Evolutionary conservation across 345 rosid species (phyloP).

Genomic region (Crucihimalaya himalaica): DNA sequence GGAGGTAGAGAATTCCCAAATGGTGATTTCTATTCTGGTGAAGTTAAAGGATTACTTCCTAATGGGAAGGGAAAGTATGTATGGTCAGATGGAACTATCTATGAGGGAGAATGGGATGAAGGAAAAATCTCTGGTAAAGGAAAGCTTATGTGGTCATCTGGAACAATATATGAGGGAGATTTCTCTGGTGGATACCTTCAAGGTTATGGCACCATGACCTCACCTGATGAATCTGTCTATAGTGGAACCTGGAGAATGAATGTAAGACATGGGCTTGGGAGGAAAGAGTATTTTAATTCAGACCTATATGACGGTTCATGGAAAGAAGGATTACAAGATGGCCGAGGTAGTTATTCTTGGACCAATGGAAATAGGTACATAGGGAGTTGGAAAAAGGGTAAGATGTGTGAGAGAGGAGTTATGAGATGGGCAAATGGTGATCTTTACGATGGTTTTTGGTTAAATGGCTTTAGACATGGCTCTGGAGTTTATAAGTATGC

Average conservation of each 20-base stretch:
- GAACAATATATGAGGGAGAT: slow-evolving; percentile 81
- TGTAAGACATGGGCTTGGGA: slow-evolving; percentile 79
- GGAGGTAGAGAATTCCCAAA: slow-evolving; percentile 51
- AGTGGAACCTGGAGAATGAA: slow-evolving; percentile 88
- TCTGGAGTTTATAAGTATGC: slow-evolving; percentile 76
- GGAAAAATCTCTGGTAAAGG: slow-evolving; percentile 91
- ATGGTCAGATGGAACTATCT: slow-evolving; percentile 71
- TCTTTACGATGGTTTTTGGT: slow-evolving; percentile 78
- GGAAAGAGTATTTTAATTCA: slow-evolving; percentile 64
- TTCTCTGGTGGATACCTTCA: slow-evolving; percentile 88
- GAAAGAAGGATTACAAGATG: slow-evolving; percentile 91
- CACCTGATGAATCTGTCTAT: slow-evolving; percentile 61
- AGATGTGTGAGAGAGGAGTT: slow-evolving; percentile 82
- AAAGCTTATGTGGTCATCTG: slow-evolving; percentile 64
- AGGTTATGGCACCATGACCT: slow-evolving; percentile 69
- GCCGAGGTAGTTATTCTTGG: slow-evolving; percentile 82
- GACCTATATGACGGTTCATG: slow-evolving; percentile 84
- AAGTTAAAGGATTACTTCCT: slow-evolving; percentile 63
- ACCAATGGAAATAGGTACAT: slow-evolving; percentile 70
- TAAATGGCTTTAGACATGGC: slow-evolving; percentile 75
- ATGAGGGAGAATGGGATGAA: slow-evolving; percentile 85
- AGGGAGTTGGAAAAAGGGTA: slow-evolving; percentile 84
- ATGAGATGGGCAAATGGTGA: slow-evolving; percentile 93
- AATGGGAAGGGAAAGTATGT: slow-evolving; percentile 75
- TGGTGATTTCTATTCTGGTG: slow-evolving; percentile 73